Evolutionary conservation across 139 green algal species (phyloP), one percentile per base, ranked within the genome.

Genomic region (Chlamydomonas sp.): DNA sequence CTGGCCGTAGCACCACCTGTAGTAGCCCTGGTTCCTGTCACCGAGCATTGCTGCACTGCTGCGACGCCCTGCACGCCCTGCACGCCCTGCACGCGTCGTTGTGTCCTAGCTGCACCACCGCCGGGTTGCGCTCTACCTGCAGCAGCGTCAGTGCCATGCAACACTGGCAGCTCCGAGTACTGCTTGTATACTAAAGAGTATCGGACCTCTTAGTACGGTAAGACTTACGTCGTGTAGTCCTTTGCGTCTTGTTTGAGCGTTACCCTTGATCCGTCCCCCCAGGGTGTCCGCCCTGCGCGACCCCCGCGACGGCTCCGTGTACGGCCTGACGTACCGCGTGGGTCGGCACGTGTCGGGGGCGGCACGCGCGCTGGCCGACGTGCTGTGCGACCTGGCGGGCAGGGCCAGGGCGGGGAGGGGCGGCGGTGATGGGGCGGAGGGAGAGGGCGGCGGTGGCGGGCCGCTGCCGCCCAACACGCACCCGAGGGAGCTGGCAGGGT

Each of bases 271-370:
- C 66, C 79, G 77, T 9, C 59, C 77, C 59, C 82, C 62, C 64
- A 89, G 82, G 92, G 94, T n/a, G 20, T 57, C 7, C 68, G 68
- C 68, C 2, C 17, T 85, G 58, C 57, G 14, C 58, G 12, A 78
- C 17, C 80, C 80, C 0, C 7, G 12, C 1, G 58, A 63, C 18
- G 68, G 80, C 68, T 68, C 68, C 16, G 78, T 96, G 14, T 81
- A 93, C 49, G 95, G 95, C 5, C 90, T 97, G 59, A 97, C 95
- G 15, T 96, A 94, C 88, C 83, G 94, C 61, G 87, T 97, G 15
- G 94, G 95, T 31, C 90, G 95, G 6, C 89, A 95, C 62, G 78
- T 97, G 17, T 69, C 88, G 78, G 93, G 92, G 17, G 80, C 90
- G 73, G 92, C 85, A 0, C 62, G 63, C 71, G 74, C 86, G 74